Evolutionary conservation across 257 asterid species (phyloP), one percentile per base, ranked within the genome.

Genomic region (Nicotiana tomentosiformis): DNA sequence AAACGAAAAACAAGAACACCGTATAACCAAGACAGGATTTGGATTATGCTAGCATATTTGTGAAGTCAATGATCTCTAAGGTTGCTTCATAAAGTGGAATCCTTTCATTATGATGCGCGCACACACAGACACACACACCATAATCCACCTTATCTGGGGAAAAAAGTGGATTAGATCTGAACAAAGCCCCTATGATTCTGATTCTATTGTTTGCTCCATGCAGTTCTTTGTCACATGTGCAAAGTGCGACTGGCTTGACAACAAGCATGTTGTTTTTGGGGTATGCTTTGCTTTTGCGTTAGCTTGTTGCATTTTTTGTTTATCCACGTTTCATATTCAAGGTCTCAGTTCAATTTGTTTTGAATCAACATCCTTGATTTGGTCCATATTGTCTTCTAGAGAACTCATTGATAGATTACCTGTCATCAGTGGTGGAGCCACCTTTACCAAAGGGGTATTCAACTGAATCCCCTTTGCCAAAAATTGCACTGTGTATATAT

Each of bases 161-260:
- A 49, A 26, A 49, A 51, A 15, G 16, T 15, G 10, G 64, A 51
- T 29, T 76, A 51, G 46, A 26, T 76, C 64, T 29, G 43, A 65
- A 15, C 20, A 26, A 29, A 51, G 46, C 16, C 9, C 16, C 9
- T 76, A 72, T 72, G 64, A 26, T 70, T 83, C 64, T 83, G 65
- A 83, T 68, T 65, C 53, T 77, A 56, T 67, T 56, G 16, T 26
- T 81, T 77, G 84, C 46, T 30, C 8, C 46, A 57, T 90, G 89
- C 95, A 95, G 99, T 95, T 93, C 89, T 95, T 95, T 88, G 67
- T 95, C 89, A 89, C 98, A 37, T 93, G 97, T 82, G 97, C 98
- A 32, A 95, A 95, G 89, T 94, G 97, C 23, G 99, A 94, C 85
- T 95, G 98, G 99, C 99, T 95, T 30, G 99, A 95, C 90, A 94